Evolutionary conservation across 768 basidiomycete genomes (phyloP), one percentile per base, ranked within the genome.

Genomic region (Suillus brevipes): DNA sequence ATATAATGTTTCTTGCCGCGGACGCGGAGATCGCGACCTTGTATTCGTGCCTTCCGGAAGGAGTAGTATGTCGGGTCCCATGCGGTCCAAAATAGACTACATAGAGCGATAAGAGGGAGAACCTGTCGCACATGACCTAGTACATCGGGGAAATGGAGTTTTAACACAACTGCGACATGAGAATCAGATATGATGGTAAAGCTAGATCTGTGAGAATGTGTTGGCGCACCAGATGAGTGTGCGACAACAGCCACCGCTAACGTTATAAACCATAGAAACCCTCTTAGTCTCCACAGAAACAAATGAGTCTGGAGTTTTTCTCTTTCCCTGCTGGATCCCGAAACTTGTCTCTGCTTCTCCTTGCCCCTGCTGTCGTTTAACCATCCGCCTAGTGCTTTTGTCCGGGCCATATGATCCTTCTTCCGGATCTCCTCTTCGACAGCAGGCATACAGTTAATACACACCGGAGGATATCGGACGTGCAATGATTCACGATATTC

Each of bases 11-110:
- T 76, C 74, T 87, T 90, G 25, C 92, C 90, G 34, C 80, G 82
- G 42, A 91, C 78, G 58, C 89, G 85, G 28, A 93, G 82, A 66
- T 87, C 84, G 23, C 91, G 85, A 2, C 92, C 90, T 79, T 93
- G 91, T 49, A 84, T 78, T 69, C 85, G 83, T 14, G 89, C 87
- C 68, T 79, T 83, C 67, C 83, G 82, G 62, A 85, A 78, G 12
- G 84, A 79, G 28, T 83, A 77, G 75, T 94, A 94, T 23, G 90
- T 91, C 14, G 93, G 94, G 72, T 97, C 88, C 95, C 95, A 97
- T 2, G 83, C 86, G 0, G 87, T 87, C 89, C 94, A 96, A 7
- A 89, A 71, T 18, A 95, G 71, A 23, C 94, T 94, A 18, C 85
- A 13, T 1, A 88, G 52, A 36, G 81, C 77, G 23, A 91, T 52